phyloP scores from a whole-genome alignment of 2,329 filamentous ascomycete species.

The Ophiostoma tasmaniense region DNA sequence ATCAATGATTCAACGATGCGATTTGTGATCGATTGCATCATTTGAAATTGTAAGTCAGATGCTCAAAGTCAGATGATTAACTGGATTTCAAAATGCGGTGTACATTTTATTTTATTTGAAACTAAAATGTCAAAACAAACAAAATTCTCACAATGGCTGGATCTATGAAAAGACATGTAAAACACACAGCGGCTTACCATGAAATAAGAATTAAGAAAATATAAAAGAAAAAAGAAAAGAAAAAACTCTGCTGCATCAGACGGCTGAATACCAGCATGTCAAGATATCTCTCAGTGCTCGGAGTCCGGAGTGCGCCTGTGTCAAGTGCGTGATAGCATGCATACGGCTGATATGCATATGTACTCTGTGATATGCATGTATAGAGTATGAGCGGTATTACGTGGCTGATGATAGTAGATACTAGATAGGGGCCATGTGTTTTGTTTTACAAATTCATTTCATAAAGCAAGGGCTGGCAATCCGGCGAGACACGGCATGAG shows the following conservation, averaged over 20 bases:
- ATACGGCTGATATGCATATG: background rate
- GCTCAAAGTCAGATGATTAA: too few relatives aligned
- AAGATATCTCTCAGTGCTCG: background rate
- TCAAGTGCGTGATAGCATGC: background rate
- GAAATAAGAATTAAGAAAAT: background rate
- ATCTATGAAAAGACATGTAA: too few relatives aligned
- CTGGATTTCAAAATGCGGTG: background rate
- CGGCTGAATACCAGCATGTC: background rate
- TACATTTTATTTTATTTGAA: background rate
- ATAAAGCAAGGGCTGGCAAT: background rate
- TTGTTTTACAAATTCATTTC: background rate
- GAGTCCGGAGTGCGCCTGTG: background rate
- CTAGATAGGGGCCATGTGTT: too few relatives aligned
- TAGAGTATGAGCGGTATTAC: background rate
- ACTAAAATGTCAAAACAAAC: background rate
- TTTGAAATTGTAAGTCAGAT: too few relatives aligned
- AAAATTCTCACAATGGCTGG: background rate
- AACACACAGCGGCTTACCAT: too few relatives aligned
- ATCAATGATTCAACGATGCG: too few relatives aligned
- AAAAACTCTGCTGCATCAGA: background rate
- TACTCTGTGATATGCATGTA: background rate
- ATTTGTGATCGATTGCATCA: too few relatives aligned
- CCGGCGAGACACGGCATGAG: background rate
- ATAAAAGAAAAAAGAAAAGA: conserved; percentile 4
- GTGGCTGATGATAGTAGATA: too few relatives aligned